Evolutionary conservation across 352 stramenopile genomes (phyloP).

Genomic region (Chloridella minuta): DNA sequence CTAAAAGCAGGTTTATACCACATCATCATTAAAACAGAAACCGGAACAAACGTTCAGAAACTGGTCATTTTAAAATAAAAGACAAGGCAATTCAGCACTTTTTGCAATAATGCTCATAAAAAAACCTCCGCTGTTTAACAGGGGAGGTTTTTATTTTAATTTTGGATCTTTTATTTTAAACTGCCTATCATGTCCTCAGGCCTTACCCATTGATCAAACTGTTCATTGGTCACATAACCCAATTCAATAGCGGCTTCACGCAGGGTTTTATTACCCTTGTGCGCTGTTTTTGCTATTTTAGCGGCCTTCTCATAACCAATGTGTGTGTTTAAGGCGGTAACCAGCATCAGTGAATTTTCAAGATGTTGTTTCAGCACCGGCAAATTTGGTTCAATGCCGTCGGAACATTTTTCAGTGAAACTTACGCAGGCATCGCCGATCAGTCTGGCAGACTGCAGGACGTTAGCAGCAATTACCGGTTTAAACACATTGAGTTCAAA

Average conservation of each 20-base stretch:
- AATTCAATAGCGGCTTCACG: constrained; percentile 50
- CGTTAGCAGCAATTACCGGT: constrained; percentile 62
- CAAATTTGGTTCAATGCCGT: constrained; percentile 51
- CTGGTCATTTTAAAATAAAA: no score
- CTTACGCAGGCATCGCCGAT: constrained; percentile 42
- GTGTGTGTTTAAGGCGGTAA: constrained; percentile 69
- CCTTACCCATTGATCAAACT: constrained; percentile 69
- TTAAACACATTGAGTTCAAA: constrained; percentile 95
- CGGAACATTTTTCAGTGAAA: constrained; percentile 63
- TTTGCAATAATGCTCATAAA: no score
- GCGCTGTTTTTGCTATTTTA: constrained; percentile 70
- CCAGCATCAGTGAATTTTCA: constrained; percentile 71
- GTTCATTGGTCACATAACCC: constrained; percentile 52
- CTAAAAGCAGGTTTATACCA: no score
- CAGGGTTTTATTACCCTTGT: constrained; percentile 57
- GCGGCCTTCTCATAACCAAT: constrained; percentile 87
- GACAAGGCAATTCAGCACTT: no score
- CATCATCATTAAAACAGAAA: no score
- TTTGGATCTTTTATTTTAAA: no score
- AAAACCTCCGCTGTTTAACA: no score
- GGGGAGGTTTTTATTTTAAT: no score
- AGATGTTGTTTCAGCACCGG: constrained; percentile 56
- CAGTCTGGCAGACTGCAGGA: constrained; percentile 31
- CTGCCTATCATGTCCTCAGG: constrained; percentile 70
- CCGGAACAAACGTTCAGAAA: no score